phyloP scores from a whole-genome alignment of 176 grass and related monocot species.

The Oryza glaberrima region DNA sequence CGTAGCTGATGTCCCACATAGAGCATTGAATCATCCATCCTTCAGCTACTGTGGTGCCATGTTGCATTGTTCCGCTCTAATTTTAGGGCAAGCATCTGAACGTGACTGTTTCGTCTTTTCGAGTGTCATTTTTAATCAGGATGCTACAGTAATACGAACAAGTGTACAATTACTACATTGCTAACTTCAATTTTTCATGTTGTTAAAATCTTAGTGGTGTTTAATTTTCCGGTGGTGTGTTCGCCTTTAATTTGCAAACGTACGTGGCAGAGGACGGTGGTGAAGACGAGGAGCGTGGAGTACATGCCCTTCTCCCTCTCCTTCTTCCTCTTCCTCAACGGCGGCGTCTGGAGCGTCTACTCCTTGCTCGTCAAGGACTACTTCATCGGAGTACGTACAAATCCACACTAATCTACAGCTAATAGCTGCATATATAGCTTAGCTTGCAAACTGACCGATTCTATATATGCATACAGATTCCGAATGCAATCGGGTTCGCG shows the following conservation, averaged over 20 bases:
- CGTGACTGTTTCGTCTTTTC: too few relatives aligned
- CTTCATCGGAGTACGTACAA: conserved; percentile 55
- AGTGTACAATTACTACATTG: too few relatives aligned
- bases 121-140: too few relatives aligned
- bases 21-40: neutral
- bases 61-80: neutral
- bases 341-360: conserved; percentile 71
- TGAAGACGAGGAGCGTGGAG: conserved; percentile 67
- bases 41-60: neutral
- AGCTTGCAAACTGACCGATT: too few relatives aligned
- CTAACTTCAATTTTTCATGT: too few relatives aligned
- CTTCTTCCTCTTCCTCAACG: conserved; percentile 88
- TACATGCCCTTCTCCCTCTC: conserved; percentile 90
- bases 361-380: conserved; percentile 66
- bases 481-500: conserved; percentile 73
- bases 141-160: too few relatives aligned
- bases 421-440: too few relatives aligned
- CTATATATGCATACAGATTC: conserved; percentile 43
- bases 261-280: conserved; percentile 51
- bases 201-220: too few relatives aligned
- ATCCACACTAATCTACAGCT: too few relatives aligned
- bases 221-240: neutral
- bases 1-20: neutral
- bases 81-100: too few relatives aligned
- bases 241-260: neutral